Evolutionary conservation across 139 green algal genomes (phyloP), one percentile per base, ranked within the genome.

Genomic region (Chlamydomonas eustigma): DNA sequence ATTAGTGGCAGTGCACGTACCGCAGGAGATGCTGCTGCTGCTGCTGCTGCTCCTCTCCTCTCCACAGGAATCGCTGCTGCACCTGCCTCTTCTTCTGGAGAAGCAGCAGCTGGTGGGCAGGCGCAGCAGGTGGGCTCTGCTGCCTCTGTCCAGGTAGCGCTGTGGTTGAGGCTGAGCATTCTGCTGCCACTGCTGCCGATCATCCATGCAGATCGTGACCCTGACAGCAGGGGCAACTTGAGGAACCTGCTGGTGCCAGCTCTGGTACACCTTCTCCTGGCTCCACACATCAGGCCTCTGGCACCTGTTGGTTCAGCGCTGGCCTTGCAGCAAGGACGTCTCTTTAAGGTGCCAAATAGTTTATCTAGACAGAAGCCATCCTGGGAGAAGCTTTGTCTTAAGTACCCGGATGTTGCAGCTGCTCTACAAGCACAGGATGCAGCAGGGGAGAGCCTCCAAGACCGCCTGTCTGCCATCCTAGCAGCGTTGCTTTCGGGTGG

Each of bases 121-220:
- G 58, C 34, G 58, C 6, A 5, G 25, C 25, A 24, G 58, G 58
- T 32, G 25, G 58, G 58, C 58, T 22, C 34, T 24, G 25, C 75
- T 18, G 78, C 71, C 1, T 73, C 33, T 0, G 74, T 82, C 39
- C 81, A 85, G 70, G 76, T 73, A 64, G 75, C 76, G 0, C 33
- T 81, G 1, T 85, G 78, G 84, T 36, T 83, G 74, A 74, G 81
- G n/a, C 81, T 89, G 71, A 39, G 31, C 0, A 37, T 86, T 37
- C 81, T 89, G 65, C 39, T 80, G 68, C 81, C 84, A 2, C 74
- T 89, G 77, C 77, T 89, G 81, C 84, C 84, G 1, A 75, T 87
- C 3, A 74, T 89, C 31, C 80, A 85, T 39, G 66, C 74, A 32
- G 78, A 87, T 77, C 67, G 66, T 18, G 44, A 76, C 64, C 38